phyloP scores from a whole-genome alignment of 768 basidiomycete species.

The Hygrocybe coccinea region DNA sequence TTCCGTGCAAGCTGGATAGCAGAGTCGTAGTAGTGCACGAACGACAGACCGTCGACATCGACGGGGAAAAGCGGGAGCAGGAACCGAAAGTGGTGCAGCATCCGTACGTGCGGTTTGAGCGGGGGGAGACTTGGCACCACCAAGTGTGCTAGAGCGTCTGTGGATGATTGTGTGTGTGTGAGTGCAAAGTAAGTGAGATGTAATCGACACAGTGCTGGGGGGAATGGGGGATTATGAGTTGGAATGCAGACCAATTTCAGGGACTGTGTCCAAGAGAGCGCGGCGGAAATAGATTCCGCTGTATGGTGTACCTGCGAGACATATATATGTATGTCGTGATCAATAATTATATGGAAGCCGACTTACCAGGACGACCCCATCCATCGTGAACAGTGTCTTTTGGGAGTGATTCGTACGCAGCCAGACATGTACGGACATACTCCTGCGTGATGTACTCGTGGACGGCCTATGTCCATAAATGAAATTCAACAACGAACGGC shows the following conservation, averaged over 20 bases:
- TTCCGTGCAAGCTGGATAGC: conserved; percentile 69
- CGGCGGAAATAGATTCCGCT: conserved; percentile 61
- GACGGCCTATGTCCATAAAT: conserved; percentile 43
- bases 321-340: neutral
- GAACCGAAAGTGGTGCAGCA: conserved; percentile 79
- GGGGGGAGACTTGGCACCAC: conserved; percentile 70
- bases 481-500: neutral
- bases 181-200: conserved; percentile 8
- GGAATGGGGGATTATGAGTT: too few relatives aligned
- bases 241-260: conserved; percentile 53
- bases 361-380: conserved; percentile 68
- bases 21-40: conserved; percentile 72
- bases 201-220: too few relatives aligned
- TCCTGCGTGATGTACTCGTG: conserved; percentile 68
- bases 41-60: conserved; percentile 61
- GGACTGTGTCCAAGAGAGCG: conserved; percentile 65
- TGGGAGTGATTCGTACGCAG: conserved; percentile 67
- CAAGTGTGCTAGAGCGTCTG: conserved; percentile 65
- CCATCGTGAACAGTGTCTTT: conserved; percentile 62
- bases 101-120: conserved; percentile 66
- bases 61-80: conserved; percentile 56
- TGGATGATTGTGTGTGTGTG: neutral
- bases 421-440: conserved; percentile 67
- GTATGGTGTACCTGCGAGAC: conserved; percentile 54
- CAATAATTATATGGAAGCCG: neutral